Percentiles rank a stretch among this genome's conserved stretches.
These are phyloP conservation scores for Dimocarpus longan DNA, from an alignment of 345 rosid species.

Conservation along the genomic window DNA sequence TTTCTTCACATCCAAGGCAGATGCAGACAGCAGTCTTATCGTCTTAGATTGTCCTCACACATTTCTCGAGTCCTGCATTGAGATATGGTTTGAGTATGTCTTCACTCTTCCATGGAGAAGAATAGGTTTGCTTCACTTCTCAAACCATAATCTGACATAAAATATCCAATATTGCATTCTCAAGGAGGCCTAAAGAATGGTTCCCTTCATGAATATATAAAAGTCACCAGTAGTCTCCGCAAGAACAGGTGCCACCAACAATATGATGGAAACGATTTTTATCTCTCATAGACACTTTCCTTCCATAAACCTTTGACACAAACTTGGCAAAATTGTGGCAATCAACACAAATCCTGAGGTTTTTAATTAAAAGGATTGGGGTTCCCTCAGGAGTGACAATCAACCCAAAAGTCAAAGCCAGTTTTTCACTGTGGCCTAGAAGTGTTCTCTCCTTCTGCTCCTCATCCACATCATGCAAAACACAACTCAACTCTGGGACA, in stretches of 20 bases:
- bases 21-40: not conserved
- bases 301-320: constrained; percentile 54
- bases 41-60: not conserved
- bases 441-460: constrained; percentile 93
- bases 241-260: constrained; percentile 63
- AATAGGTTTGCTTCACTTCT: not conserved
- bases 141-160: not conserved
- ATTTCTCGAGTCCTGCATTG: not conserved
- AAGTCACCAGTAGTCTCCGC: constrained; percentile 85
- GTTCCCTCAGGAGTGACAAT: constrained; percentile 49
- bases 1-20: constrained; percentile 1
- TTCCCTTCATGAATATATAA: not conserved
- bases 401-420: constrained; percentile 79
- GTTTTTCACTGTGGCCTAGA: constrained; percentile 83
- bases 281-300: constrained; percentile 73
- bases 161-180: not conserved
- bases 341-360: constrained; percentile 80
- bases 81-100: not conserved
- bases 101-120: not conserved
- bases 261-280: constrained; percentile 76
- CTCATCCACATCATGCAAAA: constrained; percentile 78
- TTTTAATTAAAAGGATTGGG: constrained; percentile 73
- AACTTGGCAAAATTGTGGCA: constrained; percentile 90
- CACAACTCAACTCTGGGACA: constrained; percentile 77
- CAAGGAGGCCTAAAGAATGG: not conserved